Evolutionary conservation across 169 alveolate genomes (phyloP), one percentile per base, ranked within the genome.

Genomic region (Plasmodium sp.): DNA sequence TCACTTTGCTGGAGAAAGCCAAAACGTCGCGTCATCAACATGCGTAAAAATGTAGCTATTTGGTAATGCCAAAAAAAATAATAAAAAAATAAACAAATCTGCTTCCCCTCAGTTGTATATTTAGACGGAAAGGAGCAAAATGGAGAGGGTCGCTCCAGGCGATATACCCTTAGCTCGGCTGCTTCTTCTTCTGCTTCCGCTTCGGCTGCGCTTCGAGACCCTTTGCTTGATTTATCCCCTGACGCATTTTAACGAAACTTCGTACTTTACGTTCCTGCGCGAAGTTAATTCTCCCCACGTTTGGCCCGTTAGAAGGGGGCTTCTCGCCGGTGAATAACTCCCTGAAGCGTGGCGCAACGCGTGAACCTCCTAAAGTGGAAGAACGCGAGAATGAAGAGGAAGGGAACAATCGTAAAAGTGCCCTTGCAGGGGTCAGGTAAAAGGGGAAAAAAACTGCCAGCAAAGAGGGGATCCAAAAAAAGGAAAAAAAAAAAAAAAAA

Each of bases 401-500:
- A 34, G 22, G 45, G 56, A 75, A n/a, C 39, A 75, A 36, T 36
- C 7, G 45, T 36, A 34, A 36, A 75, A 6, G 48, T 6, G 56
- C 45, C 48, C 31, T 34, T 75, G 31, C 39, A 6, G 56, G 10
- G 58, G 48, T 14, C 56, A 36, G 0, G 45, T 36, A 27, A 75
- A 75, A 33, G 22, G 34, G 33, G 9, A 75, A 75, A 75, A 74
- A 16, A 75, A 18, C 14, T 36, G 22, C 31, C 22, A 75, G 56
- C 33, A 75, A 75, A 34, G 22, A 0, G 27, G 45, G 56, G 39
- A 36, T 34, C 58, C 33, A 12, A 74, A 33, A 5, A 33, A 33
- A 74, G 34, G 34, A 75, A 75, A 41, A 75, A 39, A 75, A n/a
- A 74, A 74, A 74, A 74, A 74, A 74, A 16, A 74, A 74, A 31